Percentiles rank a stretch among this genome's conserved stretches.
Conservation (phyloP, 306 rosid genomes). For the Psophocarpus tetragonolobus region DNA sequence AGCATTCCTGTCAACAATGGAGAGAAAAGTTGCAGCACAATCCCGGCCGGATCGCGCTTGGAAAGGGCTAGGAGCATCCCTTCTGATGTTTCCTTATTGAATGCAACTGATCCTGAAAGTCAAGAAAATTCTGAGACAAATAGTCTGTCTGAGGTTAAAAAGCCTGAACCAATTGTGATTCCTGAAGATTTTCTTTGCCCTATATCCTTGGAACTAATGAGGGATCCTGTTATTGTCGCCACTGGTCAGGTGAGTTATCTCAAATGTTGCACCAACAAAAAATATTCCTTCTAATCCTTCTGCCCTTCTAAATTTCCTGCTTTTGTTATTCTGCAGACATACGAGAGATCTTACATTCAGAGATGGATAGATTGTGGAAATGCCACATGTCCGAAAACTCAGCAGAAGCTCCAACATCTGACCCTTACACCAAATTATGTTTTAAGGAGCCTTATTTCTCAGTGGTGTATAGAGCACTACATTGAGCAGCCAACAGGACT, state of each 20-base stretch:
- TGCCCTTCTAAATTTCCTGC: not conserved
- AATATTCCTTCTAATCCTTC: slow-evolving; percentile 8
- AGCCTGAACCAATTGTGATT: slow-evolving; percentile 56
- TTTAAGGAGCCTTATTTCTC: slow-evolving; percentile 82
- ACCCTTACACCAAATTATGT: slow-evolving; percentile 92
- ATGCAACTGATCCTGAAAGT: slow-evolving; percentile 41
- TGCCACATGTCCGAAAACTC: slow-evolving; percentile 91
- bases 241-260: slow-evolving; percentile 84
- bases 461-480: slow-evolving; percentile 80
- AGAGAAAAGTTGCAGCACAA: slow-evolving; percentile 41
- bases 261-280: not conserved
- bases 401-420: slow-evolving; percentile 85
- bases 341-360: slow-evolving; percentile 92
- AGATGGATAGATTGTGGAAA: slow-evolving; percentile 98
- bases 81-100: slow-evolving; percentile 39
- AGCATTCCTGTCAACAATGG: slow-evolving; percentile 35
- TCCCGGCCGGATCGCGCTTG: slow-evolving; percentile 36
- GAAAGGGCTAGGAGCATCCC: slow-evolving; percentile 50
- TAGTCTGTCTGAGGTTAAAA: slow-evolving; percentile 53
- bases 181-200: slow-evolving; percentile 98
- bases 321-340: slow-evolving; percentile 59
- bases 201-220: slow-evolving; percentile 92
- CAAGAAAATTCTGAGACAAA: slow-evolving; percentile 45
- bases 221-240: slow-evolving; percentile 98
- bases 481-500: slow-evolving; percentile 85